Base-by-base conservation (phyloP, 768 basidiomycete genomes). In the Xerocomus brunneocitrinus region DNA sequence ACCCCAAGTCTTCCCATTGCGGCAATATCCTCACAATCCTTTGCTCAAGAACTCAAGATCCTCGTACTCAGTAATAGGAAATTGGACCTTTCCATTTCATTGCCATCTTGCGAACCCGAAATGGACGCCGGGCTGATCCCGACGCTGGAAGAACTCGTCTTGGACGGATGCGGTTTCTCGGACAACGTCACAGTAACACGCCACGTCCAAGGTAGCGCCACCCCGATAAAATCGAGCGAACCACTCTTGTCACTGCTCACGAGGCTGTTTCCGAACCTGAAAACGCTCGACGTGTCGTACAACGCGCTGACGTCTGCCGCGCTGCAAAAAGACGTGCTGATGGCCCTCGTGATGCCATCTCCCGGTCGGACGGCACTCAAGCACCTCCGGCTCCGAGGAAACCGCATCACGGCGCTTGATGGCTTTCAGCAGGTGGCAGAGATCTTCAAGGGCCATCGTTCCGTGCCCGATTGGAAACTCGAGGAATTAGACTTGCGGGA, bases 401-500 rank as follows among this genome's bases (percentile, higher is more conserved):
- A 92, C 65, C 74, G 72, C 55, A 73, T 91, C 42, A 72, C 74
- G 0, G 76, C 78, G 35, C 70, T 92, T 6, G 79, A 82, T 24
- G 86, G 85, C 0, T 80, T 92, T 61, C 72, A 76, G 52, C 76
- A 68, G 5, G 54, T 89, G 12, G 82, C 88, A n/a, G 74, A 78
- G 57, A 67, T 74, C 39, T 90, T 90, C 68, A 85, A 78, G 58
- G 82, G 83, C 8, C 77, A 87, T 58, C 72, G 84, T 50, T 74
- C 79, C 22, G 77, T 84, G 2, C 74, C 80, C 0, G 78, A 73
- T 52, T 92, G 89, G 88, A 84, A 80, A 62, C 73, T 92, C 40
- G 89, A 92, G 61, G 90, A 92, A 63, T 67, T 93, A 28, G 91
- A 93, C 69, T 57, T 93, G 61, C 72, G 91, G 58, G 89, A 93